A percentile compares a stretch with the other conserved stretches of the same genome.
phyloP scores from a whole-genome alignment of 306 rosid genomes.

The Vicia villosa region DNA sequence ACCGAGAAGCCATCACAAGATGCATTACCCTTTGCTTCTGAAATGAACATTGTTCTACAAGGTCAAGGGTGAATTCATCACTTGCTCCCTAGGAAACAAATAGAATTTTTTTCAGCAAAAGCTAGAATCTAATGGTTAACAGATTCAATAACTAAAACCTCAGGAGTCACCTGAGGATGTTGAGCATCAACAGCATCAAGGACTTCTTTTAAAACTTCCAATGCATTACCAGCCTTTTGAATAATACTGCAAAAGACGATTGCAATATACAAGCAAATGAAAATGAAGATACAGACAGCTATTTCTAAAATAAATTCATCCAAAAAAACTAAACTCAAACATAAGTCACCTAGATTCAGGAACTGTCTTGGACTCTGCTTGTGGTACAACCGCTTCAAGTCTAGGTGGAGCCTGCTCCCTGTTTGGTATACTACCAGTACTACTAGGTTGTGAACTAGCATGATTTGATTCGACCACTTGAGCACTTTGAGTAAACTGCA shows the following conservation, averaged over 20 bases:
- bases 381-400: slow-evolving; percentile 49
- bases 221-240: slow-evolving; percentile 82
- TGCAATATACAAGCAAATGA: slow-evolving; percentile 22
- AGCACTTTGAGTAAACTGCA: slow-evolving; percentile 76
- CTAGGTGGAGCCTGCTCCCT: slow-evolving; percentile 57
- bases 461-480: slow-evolving; percentile 51
- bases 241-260: slow-evolving; percentile 61
- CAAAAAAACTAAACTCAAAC: slow-evolving; percentile 16
- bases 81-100: slow-evolving; percentile 63
- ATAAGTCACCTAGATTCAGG: slow-evolving; percentile 81
- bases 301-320: slow-evolving; percentile 5
- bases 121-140: neutral
- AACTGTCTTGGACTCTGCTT: slow-evolving; percentile 56
- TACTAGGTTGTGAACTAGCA: slow-evolving; percentile 56
- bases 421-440: slow-evolving; percentile 41
- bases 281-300: slow-evolving; percentile 4
- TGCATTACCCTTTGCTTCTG: slow-evolving; percentile 96
- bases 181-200: slow-evolving; percentile 83
- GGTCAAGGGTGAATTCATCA: slow-evolving; percentile 96
- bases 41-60: slow-evolving; percentile 94
- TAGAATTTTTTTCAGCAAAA: slow-evolving; percentile 4
- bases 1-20: slow-evolving; percentile 92
- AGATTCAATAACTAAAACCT: slow-evolving; percentile 24
- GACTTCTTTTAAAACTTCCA: slow-evolving; percentile 83
- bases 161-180: slow-evolving; percentile 67